A percentile compares a stretch with the other conserved stretches of the same genome.
These are phyloP conservation scores for Saccharum spontaneum DNA, from an alignment of 176 grass and related monocot genomes.

Conservation along the genomic window DNA sequence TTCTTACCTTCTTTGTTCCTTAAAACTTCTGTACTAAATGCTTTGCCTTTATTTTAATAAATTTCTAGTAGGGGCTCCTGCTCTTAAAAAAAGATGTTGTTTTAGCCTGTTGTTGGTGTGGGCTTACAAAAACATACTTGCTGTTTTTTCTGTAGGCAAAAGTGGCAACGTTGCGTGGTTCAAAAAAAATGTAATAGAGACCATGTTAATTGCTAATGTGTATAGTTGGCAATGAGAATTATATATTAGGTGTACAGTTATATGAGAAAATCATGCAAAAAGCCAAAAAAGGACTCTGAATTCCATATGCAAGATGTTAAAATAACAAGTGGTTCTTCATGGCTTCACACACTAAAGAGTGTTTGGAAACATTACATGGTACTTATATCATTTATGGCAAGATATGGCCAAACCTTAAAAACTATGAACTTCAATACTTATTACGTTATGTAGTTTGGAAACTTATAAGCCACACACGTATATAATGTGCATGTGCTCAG, in stretches of 20 bases:
- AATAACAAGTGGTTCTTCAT: neutral
- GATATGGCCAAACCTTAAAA: neutral
- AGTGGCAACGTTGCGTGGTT: neutral
- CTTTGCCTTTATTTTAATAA: too few relatives aligned
- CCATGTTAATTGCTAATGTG: neutral
- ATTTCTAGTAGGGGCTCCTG: too few relatives aligned
- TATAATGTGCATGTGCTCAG: too few relatives aligned
- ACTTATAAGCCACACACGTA: too few relatives aligned
- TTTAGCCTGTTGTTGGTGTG: neutral
- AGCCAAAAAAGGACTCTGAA: neutral
- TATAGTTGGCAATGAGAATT: neutral
- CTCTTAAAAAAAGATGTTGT: neutral
- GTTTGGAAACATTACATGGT: too few relatives aligned
- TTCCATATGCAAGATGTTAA: neutral
- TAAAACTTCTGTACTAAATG: too few relatives aligned
- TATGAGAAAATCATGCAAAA: neutral
- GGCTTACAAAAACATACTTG: neutral
- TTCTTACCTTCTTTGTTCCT: too few relatives aligned
- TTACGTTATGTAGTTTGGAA: neutral
- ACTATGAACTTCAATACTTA: neutral
- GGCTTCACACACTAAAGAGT: too few relatives aligned
- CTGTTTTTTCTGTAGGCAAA: neutral
- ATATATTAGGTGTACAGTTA: neutral
- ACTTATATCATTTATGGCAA: too few relatives aligned
- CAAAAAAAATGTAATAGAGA: neutral